Evolutionary conservation across 495 filamentous ascomycete genomes (phyloP), one percentile per base, ranked within the genome.

Genomic region (Penicilliopsis zonata): DNA sequence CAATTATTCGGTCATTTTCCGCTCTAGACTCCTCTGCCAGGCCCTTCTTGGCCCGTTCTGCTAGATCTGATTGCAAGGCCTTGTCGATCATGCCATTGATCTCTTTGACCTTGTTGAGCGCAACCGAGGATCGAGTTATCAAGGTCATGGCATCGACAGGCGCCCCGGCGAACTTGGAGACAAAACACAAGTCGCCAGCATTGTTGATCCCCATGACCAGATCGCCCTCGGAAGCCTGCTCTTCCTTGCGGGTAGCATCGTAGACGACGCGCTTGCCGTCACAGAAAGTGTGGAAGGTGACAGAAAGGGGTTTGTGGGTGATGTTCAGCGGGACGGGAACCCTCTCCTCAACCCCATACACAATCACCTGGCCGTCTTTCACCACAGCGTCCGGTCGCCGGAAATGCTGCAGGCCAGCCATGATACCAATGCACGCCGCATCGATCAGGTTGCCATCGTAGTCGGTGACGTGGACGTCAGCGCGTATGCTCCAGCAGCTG

Each of bases 381-480:
- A 94, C 78, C 37, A 75, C 78, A 10, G 85, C 80, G 53, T 94
- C 88, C 1, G 84, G 85, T 39, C 86, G 78, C 20, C 84, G 69
- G 61, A 88, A 96, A 55, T 96, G 90, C 31, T 79, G 75, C 34
- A 98, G 63, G 9, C 85, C 84, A 3, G 87, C 76, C 43, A 95
- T 80, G 18, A 90, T 72, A 5, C 80, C 84, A 37, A 94, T 76
- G 50, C 86, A 94, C 18, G 80, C 64, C 9, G 80, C 76, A 54
- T 94, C 86, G 9, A 88, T 75, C 15, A 98, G 65, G 38, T 82
- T 82, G 15, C 90, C 90, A 47, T 94, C 87, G 55, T 82, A 82
- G 30, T 82, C 80, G 10, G 94, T 66, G 22, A 96, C 73, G 55
- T 96, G 90, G 2, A 95, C 70, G 46, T 93, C 85, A 4, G 85